Evolutionary conservation across 2,329 filamentous ascomycete species (phyloP), one percentile per base, ranked within the genome.

Genomic region (Graphilbum fragrans): DNA sequence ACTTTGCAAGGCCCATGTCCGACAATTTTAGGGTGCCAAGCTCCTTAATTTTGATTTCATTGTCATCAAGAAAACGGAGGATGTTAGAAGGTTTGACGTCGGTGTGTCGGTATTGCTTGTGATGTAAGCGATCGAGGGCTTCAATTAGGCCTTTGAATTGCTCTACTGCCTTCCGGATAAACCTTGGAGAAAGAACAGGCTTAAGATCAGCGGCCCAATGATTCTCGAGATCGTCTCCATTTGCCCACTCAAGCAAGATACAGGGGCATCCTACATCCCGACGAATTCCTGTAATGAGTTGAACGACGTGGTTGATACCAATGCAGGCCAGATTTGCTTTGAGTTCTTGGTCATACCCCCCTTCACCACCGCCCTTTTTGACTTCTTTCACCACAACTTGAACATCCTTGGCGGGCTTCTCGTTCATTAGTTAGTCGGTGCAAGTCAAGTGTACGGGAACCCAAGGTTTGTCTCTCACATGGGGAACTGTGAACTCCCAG

Each of bases 61-160:
- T 18, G 18, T 38, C 36, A 3, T 29, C 17, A 17, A 38, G 3
- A 2, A 27, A 20, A 12, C 37, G 18, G 3, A 38, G 27, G n/a
- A 38, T 38, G 14, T 38, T 38, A 27, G 20, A 7, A 3, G 37
- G 37, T 27, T 38, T 38, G 18, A 38, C 32, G 17, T 38, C 37
- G 11, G 37, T 38, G 19, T 38, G 37, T 5, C 37, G 37, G 4
- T 18, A 31, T 14, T 38, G 27, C 29, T 5, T 9, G 14, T 31
- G 5, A 16, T 31, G 29, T 5, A 31, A 16, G 12, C 5, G 5
- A 14, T 31, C 11, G 5, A 31, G 7, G 29, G 29, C 29, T 10
- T 31, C 12, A 14, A 31, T 31, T 16, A 31, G 29, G 29, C 29
- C 29, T 14, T 16, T 7, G 8, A 31, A 16, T 16, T 31, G 29